phyloP scores from a whole-genome alignment of 1,284 basidiomycete species.

The Waitea zeae region DNA sequence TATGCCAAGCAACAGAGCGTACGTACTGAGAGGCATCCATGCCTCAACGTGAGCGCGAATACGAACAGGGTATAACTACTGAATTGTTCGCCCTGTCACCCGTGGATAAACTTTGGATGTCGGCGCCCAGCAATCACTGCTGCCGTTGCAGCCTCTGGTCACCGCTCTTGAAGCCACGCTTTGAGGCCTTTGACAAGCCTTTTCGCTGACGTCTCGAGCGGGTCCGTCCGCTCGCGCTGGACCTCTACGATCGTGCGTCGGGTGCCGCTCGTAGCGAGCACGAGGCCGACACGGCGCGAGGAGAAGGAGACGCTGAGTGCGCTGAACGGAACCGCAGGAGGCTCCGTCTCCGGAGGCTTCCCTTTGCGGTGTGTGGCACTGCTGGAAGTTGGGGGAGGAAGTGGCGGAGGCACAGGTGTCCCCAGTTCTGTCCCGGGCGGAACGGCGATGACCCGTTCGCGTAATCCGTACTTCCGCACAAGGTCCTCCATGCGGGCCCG shows the following conservation, averaged over 20 bases:
- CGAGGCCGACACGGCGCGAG: conserved; percentile 35
- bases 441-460: conserved; percentile 27
- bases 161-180: too few species aligned
- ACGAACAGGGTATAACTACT: too few species aligned
- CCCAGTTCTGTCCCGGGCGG: too few species aligned
- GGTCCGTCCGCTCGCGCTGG: conserved; percentile 30
- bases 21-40: too few species aligned
- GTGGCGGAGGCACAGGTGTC: conserved; percentile 5
- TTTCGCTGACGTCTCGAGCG: conserved; percentile 39
- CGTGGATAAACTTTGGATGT: too few species aligned
- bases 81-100: too few species aligned
- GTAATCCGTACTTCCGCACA: conserved; percentile 37
- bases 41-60: too few species aligned
- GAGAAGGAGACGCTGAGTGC: conserved; percentile 38
- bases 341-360: conserved; percentile 3
- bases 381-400: conserved; percentile 5
- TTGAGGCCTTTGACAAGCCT: conserved; percentile 24
- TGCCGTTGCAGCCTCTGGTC: too few species aligned
- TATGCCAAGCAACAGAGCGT: too few species aligned
- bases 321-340: conserved; percentile 28
- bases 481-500: conserved; percentile 56
- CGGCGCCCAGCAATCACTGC: too few species aligned
- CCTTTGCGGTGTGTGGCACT: neutral
- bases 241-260: conserved; percentile 44
- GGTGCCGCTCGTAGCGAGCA: conserved; percentile 21